phyloP scores from a whole-genome alignment of 371 early-diverging fungal genomes.

The Choanephora cucurbitarum region DNA sequence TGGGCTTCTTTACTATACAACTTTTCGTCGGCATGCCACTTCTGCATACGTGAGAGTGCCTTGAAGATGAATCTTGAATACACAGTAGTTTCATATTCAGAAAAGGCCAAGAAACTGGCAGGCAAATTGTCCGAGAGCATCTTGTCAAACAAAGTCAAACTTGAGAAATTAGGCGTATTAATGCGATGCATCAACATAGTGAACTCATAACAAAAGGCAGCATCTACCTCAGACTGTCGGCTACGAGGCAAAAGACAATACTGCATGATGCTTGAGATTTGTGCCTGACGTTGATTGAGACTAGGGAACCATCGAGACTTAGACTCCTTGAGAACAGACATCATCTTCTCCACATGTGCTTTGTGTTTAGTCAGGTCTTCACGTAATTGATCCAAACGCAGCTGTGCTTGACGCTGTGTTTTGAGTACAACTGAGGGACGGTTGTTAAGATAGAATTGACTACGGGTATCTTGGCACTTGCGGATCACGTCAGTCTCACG shows the following conservation, averaged over 20 bases:
- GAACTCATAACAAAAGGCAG: slow-evolving; percentile 84
- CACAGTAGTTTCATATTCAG: slow-evolving; percentile 80
- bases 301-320: slow-evolving; percentile 74
- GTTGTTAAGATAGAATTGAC: slow-evolving; percentile 27
- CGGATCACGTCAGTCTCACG: slow-evolving; percentile 52
- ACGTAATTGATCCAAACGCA: slow-evolving; percentile 29
- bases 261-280: slow-evolving; percentile 66
- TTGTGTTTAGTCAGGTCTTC: slow-evolving; percentile 49
- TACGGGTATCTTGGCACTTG: slow-evolving; percentile 41
- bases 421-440: slow-evolving; percentile 38
- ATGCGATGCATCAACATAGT: slow-evolving; percentile 76
- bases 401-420: slow-evolving; percentile 41
- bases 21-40: slow-evolving; percentile 60
- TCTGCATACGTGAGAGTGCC: slow-evolving; percentile 58
- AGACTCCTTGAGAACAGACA: slow-evolving; percentile 59
- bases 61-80: slow-evolving; percentile 69
- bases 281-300: slow-evolving; percentile 51
- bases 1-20: slow-evolving; percentile 61
- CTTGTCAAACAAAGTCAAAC: slow-evolving; percentile 77
- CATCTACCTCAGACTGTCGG: slow-evolving; percentile 76
- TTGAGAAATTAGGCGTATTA: slow-evolving; percentile 77
- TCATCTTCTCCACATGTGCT: slow-evolving; percentile 47
- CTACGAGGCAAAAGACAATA: slow-evolving; percentile 82
- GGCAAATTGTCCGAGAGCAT: slow-evolving; percentile 52
- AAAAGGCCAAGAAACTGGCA: slow-evolving; percentile 58